phyloP scores from a whole-genome alignment of 495 filamentous ascomycete genomes.

The Xylona heveae region DNA sequence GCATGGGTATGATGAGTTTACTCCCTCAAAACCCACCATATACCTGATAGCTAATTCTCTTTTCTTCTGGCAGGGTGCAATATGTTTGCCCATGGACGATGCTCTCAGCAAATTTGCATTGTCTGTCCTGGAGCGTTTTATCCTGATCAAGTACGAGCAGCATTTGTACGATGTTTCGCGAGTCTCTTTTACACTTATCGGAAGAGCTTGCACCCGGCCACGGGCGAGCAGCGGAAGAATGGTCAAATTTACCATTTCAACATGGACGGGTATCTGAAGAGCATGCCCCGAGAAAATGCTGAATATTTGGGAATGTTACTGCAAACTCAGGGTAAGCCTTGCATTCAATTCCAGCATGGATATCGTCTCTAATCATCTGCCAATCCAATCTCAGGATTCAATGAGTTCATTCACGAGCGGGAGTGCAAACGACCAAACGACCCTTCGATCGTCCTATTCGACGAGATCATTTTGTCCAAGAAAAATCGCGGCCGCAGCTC shows the following conservation, averaged over 20 bases:
- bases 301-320: constrained; percentile 74
- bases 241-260: constrained; percentile 84
- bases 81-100: constrained; percentile 58
- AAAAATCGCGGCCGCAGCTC: constrained; percentile 51
- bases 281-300: constrained; percentile 74
- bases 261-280: constrained; percentile 80
- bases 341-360: not conserved
- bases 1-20: constrained; percentile 20
- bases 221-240: constrained; percentile 61
- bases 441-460: constrained; percentile 68
- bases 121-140: constrained; percentile 84
- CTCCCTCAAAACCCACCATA: not conserved
- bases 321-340: constrained; percentile 69
- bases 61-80: constrained; percentile 33
- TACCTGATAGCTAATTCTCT: constrained; percentile 10
- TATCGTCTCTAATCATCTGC: constrained; percentile 3
- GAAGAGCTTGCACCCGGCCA: constrained; percentile 55
- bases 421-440: constrained; percentile 42
- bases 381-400: constrained; percentile 39
- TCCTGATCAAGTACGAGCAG: constrained; percentile 72
- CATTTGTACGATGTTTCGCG: constrained; percentile 85
- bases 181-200: constrained; percentile 93
- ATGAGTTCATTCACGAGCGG: constrained; percentile 89
- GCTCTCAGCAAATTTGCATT: constrained; percentile 57
- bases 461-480: constrained; percentile 88